A percentile compares a stretch with the other conserved stretches of the same genome.
These are phyloP conservation scores for Cercospora brassicicola DNA, from an alignment of 2,329 filamentous ascomycete genomes.

Conservation along the genomic window DNA sequence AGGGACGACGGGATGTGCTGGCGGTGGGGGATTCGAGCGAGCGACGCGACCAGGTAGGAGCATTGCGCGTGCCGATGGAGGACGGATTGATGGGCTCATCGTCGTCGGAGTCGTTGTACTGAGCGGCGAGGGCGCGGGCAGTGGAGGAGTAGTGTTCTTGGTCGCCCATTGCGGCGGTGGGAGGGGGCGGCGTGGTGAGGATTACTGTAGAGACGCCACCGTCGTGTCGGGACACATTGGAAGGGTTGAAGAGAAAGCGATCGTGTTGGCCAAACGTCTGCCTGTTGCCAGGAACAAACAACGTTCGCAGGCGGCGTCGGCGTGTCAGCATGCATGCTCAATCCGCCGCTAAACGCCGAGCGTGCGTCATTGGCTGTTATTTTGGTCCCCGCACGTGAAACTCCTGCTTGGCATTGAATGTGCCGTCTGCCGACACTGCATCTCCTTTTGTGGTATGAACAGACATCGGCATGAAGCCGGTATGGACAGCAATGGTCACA, in stretches of 20 bases:
- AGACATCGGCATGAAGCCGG: background rate
- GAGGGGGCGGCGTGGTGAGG: background rate
- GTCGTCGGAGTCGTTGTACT: slow-evolving; percentile 36
- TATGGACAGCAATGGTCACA: background rate
- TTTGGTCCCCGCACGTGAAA: background rate
- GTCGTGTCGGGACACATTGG: slow-evolving; percentile 8
- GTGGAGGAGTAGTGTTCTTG: slow-evolving; percentile 51
- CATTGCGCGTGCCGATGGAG: slow-evolving; percentile 38
- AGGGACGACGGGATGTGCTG: slow-evolving; percentile 38
- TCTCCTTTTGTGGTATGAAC: background rate
- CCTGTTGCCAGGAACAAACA: slow-evolving; percentile 8
- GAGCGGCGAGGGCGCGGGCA: slow-evolving; percentile 55
- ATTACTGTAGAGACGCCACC: slow-evolving; percentile 5
- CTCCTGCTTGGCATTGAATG: background rate
- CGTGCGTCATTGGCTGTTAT: slow-evolving; percentile 1
- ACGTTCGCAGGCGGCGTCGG: background rate
- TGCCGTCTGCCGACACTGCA: background rate
- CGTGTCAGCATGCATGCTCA: background rate
- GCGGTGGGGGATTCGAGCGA: slow-evolving; percentile 16
- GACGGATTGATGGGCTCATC: slow-evolving; percentile 40
- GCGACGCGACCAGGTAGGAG: slow-evolving; percentile 23
- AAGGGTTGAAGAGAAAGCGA: background rate
- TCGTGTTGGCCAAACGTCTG: background rate
- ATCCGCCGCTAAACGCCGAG: background rate
- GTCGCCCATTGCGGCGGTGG: slow-evolving; percentile 19